These are phyloP conservation scores for Pythium brachiatum DNA, from an alignment of 352 stramenopile genomes.

Conservation along the genomic window DNA sequence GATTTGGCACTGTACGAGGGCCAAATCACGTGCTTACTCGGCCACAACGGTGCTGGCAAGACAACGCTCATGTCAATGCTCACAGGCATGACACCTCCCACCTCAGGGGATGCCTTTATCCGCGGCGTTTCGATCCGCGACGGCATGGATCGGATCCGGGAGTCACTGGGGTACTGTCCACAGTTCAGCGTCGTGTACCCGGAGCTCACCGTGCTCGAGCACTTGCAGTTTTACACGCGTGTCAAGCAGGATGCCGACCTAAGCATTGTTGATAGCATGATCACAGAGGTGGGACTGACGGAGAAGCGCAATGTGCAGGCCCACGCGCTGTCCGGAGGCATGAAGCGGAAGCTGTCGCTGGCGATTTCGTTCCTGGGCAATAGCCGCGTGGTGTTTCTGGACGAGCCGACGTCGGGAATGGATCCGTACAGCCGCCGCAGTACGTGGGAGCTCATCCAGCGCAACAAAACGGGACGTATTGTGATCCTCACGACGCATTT, in stretches of 20 bases:
- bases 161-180: conserved; percentile 94
- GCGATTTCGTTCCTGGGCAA: conserved; percentile 77
- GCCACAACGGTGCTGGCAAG: conserved; percentile 95
- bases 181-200: conserved; percentile 97
- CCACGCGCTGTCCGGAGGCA: conserved; percentile 65
- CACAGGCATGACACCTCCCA: conserved; percentile 63
- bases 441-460: conserved; percentile 87
- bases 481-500: conserved; percentile 92
- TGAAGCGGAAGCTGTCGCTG: conserved; percentile 79
- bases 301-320: conserved; percentile 80
- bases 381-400: conserved; percentile 70
- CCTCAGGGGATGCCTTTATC: conserved; percentile 55
- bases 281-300: conserved; percentile 86
- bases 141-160: conserved; percentile 86
- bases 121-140: conserved; percentile 49
- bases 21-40: conserved; percentile 93
- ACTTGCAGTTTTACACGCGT: conserved; percentile 92
- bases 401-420: conserved; percentile 93
- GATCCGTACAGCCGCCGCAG: conserved; percentile 89
- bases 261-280: conserved; percentile 50
- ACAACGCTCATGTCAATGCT: conserved; percentile 83
- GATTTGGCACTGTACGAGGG: conserved; percentile 89
- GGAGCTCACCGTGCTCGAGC: conserved; percentile 94
- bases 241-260: conserved; percentile 81
- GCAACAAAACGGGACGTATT: conserved; percentile 48